Evolutionary conservation across 2,329 filamentous ascomycete genomes (phyloP).

Genomic region (Colletotrichum tofieldiae): DNA sequence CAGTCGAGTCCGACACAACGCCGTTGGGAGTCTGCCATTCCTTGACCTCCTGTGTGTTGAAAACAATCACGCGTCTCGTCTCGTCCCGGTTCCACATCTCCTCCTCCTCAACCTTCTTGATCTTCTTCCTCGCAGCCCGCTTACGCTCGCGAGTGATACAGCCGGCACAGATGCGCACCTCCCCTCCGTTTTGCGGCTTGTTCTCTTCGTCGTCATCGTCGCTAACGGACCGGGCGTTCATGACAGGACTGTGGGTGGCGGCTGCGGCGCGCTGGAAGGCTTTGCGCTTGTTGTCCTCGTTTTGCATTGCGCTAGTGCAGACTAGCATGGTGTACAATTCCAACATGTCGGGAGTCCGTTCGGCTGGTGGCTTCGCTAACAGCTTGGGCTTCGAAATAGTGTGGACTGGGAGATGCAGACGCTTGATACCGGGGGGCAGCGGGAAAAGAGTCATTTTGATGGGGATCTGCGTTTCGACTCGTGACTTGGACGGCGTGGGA

Average conservation of each 20-base stretch:
- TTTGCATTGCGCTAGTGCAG: conserved; percentile 92
- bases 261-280: conserved; percentile 76
- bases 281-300: conserved; percentile 74
- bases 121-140: conserved; percentile 91
- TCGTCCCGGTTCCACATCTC: conserved; percentile 88
- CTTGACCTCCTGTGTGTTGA: conserved; percentile 90
- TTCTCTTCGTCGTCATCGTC: conserved; percentile 75
- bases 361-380: conserved; percentile 79
- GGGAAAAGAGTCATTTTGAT: conserved; percentile 86
- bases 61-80: conserved; percentile 86
- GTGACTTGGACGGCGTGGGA: conserved; percentile 83
- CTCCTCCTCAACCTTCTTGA: conserved; percentile 93
- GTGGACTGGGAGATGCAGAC: conserved; percentile 88
- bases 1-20: conserved; percentile 56
- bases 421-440: conserved; percentile 82
- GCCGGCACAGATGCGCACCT: conserved; percentile 91
- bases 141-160: conserved; percentile 95
- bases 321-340: conserved; percentile 88
- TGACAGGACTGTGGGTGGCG: conserved; percentile 52
- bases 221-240: conserved; percentile 47
- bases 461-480: conserved; percentile 96
- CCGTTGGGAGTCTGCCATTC: conserved; percentile 78
- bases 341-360: conserved; percentile 79
- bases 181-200: conserved; percentile 89
- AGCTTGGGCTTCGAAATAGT: conserved; percentile 97